Percentiles rank a stretch among this genome's conserved stretches.
phyloP scores from a whole-genome alignment of 345 rosid genomes.

The Hibiscus tridactylites region DNA sequence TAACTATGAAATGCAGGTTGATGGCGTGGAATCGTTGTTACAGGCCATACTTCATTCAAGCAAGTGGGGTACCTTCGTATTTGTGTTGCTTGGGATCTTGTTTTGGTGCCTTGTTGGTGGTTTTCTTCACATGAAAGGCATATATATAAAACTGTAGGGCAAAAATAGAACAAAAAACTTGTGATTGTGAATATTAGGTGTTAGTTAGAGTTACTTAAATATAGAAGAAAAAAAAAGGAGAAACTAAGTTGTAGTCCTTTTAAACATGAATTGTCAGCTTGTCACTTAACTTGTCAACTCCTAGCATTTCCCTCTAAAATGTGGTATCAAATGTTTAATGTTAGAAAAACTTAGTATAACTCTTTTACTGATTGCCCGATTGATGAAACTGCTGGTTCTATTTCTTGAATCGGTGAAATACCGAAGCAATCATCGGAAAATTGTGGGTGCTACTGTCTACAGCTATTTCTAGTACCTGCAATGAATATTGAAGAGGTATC shows the following conservation, averaged over 20 bases:
- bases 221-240: background rate
- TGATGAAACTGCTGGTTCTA: background rate
- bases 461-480: background rate
- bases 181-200: background rate
- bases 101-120: constrained; percentile 47
- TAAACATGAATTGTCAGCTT: background rate
- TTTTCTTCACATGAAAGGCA: constrained; percentile 34
- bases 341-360: background rate
- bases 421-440: background rate
- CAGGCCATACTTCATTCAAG: constrained; percentile 28
- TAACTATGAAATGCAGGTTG: constrained; percentile 29
- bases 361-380: background rate
- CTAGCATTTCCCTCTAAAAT: background rate
- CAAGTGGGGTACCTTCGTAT: constrained; percentile 41
- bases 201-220: background rate
- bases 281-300: background rate
- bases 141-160: constrained; percentile 30
- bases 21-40: constrained; percentile 26
- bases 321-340: background rate
- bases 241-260: background rate
- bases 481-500: no score
- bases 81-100: constrained; percentile 40
- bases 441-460: background rate
- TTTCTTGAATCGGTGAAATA: background rate
- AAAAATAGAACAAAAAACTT: background rate